These are phyloP conservation scores for Alternaria incomplexa DNA, from an alignment of 2,329 filamentous ascomycete genomes.

Conservation along the genomic window DNA sequence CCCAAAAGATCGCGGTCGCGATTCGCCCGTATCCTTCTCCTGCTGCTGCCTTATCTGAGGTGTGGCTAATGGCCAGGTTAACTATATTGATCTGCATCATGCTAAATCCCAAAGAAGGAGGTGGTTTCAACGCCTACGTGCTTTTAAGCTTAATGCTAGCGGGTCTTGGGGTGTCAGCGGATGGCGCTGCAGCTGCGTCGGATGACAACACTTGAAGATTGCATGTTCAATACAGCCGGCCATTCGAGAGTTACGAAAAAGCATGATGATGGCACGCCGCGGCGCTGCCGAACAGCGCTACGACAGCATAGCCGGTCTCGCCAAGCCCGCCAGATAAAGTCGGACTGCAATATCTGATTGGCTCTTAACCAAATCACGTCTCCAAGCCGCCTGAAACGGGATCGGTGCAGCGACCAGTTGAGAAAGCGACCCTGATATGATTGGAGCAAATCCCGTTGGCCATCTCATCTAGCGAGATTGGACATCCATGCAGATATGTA, in stretches of 20 bases:
- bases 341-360: conserved; percentile 14
- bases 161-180: conserved; percentile 27
- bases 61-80: conserved; percentile 26
- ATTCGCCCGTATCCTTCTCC: conserved; percentile 9
- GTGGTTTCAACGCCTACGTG: conserved; percentile 33
- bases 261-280: neutral
- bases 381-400: conserved; percentile 9
- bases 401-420: conserved; percentile 13
- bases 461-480: conserved; percentile 1
- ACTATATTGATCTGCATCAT: conserved; percentile 38
- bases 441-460: conserved; percentile 22
- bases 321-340: conserved; percentile 9
- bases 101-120: conserved; percentile 38
- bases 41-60: conserved; percentile 36
- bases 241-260: neutral
- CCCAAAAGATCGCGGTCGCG: conserved; percentile 1
- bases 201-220: conserved; percentile 7
- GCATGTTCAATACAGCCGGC: neutral
- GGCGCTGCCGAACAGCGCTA: conserved; percentile 7
- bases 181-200: conserved; percentile 8
- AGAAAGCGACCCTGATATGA: conserved; percentile 16
- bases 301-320: conserved; percentile 16
- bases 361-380: conserved; percentile 8
- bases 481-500: conserved; percentile 4
- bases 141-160: conserved; percentile 46